phyloP scores from a whole-genome alignment of 1,284 basidiomycete genomes.

The Ceratobasidium theobromae region DNA sequence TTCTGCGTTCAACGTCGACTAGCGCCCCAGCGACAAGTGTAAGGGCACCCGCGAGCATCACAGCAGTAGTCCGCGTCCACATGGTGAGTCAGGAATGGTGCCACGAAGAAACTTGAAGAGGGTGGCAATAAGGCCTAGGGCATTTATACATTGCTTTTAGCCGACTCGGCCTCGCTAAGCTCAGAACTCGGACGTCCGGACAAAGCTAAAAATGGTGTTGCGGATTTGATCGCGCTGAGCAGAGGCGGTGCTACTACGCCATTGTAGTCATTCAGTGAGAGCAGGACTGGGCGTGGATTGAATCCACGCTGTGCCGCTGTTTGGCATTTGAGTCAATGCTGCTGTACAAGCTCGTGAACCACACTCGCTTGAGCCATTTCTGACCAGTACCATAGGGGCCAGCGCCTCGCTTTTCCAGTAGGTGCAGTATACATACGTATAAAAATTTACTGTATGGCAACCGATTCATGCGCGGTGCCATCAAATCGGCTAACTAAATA shows the following conservation, averaged over 20 bases:
- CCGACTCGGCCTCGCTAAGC: neutral
- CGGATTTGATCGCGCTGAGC: neutral
- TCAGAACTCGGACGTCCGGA: too few species aligned
- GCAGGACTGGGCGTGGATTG: constrained; percentile 13
- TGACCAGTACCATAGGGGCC: too few species aligned
- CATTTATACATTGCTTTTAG: neutral
- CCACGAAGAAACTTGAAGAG: neutral
- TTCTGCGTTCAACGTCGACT: constrained; percentile 9
- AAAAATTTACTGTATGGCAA: too few species aligned
- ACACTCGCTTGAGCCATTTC: too few species aligned
- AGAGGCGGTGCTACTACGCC: constrained; percentile 11
- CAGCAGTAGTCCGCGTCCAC: constrained; percentile 4
- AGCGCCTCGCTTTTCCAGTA: too few species aligned
- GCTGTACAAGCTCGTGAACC: too few species aligned
- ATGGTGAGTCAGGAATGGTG: neutral
- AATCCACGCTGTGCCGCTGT: neutral
- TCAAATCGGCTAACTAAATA: too few species aligned
- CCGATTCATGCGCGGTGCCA: too few species aligned
- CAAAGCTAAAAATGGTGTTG: neutral
- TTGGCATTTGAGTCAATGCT: neutral
- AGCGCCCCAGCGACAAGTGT: neutral
- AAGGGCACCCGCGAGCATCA: constrained; percentile 1
- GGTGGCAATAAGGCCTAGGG: neutral
- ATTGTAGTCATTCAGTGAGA: too few species aligned
- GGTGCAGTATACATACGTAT: too few species aligned